These are phyloP conservation scores for Suillus discolor DNA, from an alignment of 768 basidiomycete species.

Conservation along the genomic window DNA sequence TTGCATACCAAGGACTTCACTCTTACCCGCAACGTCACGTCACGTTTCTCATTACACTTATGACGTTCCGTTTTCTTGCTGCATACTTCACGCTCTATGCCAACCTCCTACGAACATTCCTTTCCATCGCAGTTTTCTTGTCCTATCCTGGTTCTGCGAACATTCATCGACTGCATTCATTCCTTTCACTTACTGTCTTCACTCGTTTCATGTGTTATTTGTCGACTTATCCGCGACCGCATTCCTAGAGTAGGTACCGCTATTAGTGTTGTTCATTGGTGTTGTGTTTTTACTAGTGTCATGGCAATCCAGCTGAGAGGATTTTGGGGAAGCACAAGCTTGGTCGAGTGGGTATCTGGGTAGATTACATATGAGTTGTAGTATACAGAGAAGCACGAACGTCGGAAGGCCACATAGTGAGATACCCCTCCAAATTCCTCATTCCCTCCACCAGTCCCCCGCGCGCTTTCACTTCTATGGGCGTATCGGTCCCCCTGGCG, in stretches of 20 bases:
- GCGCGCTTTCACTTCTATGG: not conserved
- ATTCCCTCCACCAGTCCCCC: not conserved
- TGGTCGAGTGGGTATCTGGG: not conserved
- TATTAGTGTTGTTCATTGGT: slow-evolving; percentile 24
- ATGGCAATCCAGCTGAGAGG: not conserved
- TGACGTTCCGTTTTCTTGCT: slow-evolving; percentile 6
- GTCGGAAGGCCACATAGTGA: not conserved
- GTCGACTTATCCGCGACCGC: slow-evolving; percentile 27
- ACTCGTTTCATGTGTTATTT: slow-evolving; percentile 30
- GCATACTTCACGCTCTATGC: slow-evolving; percentile 8
- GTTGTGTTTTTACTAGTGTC: slow-evolving; percentile 21
- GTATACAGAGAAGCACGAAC: not conserved
- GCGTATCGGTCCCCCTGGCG: not conserved
- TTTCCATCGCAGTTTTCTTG: slow-evolving; percentile 15
- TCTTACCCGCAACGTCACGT: not conserved
- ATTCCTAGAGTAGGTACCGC: slow-evolving; percentile 13
- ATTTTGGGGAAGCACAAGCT: not conserved
- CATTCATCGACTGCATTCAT: slow-evolving; percentile 10
- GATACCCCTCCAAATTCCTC: not conserved
- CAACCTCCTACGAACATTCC: slow-evolving; percentile 5
- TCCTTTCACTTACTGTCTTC: slow-evolving; percentile 24
- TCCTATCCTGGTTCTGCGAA: slow-evolving; percentile 9
- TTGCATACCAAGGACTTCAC: slow-evolving; percentile 1
- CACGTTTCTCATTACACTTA: slow-evolving; percentile 24
- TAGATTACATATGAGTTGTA: not conserved